Evolutionary conservation across 2,329 filamentous ascomycete species (phyloP).

Genomic region (Botrytis fragariae): DNA sequence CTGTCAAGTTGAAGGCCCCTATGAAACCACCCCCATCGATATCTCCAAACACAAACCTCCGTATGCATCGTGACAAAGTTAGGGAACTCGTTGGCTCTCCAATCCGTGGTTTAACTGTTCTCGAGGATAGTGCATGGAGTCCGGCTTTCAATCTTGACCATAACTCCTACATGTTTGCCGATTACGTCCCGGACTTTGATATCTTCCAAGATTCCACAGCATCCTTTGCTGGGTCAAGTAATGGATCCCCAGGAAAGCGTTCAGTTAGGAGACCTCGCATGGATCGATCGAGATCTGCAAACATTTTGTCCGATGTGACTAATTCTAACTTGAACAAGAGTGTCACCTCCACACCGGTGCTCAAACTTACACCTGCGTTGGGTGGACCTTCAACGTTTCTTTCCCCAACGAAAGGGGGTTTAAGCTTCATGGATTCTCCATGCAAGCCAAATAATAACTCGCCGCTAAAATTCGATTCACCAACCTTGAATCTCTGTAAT

Average conservation of each 20-base stretch:
- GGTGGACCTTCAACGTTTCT: constrained; percentile 43
- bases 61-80: constrained; percentile 82
- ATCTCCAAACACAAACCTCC: constrained; percentile 89
- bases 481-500: constrained; percentile 25
- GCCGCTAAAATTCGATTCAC: constrained; percentile 32
- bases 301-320: constrained; percentile 57
- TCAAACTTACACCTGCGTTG: constrained; percentile 46
- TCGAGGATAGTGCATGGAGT: constrained; percentile 59
- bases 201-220: constrained; percentile 51
- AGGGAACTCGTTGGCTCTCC: constrained; percentile 79
- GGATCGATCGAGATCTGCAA: constrained; percentile 62
- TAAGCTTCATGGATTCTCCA: constrained; percentile 47
- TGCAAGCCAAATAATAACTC: constrained; percentile 46
- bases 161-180: constrained; percentile 49
- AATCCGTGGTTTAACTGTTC: constrained; percentile 52
- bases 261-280: constrained; percentile 57
- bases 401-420: constrained; percentile 57
- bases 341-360: constrained; percentile 49
- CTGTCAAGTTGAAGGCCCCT: constrained; percentile 73
- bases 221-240: constrained; percentile 47
- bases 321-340: constrained; percentile 49
- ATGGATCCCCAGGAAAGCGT: constrained; percentile 66
- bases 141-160: constrained; percentile 64
- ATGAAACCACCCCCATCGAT: constrained; percentile 62
- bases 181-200: constrained; percentile 56